phyloP scores from a whole-genome alignment of 2,329 filamentous ascomycete genomes.

The Ophiostoma sp. region DNA sequence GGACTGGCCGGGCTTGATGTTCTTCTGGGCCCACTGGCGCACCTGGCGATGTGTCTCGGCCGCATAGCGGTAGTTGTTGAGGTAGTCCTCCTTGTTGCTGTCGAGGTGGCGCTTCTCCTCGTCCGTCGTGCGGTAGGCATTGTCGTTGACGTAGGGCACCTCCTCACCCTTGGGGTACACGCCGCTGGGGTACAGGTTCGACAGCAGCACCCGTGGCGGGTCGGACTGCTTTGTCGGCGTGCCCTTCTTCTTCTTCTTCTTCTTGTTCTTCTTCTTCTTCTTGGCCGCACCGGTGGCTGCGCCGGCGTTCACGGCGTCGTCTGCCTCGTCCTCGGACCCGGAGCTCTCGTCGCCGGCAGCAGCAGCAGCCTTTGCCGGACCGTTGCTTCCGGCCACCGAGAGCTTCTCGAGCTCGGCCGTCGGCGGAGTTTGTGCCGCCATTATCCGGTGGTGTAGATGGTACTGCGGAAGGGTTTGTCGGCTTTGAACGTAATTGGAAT shows the following conservation, averaged over 20 bases:
- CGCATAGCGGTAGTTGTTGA: conserved; percentile 70
- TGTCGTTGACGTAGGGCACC: conserved; percentile 71
- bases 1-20: conserved; percentile 70
- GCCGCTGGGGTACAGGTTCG: conserved; percentile 66
- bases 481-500: neutral
- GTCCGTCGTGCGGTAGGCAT: conserved; percentile 69
- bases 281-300: conserved; percentile 36
- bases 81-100: conserved; percentile 70
- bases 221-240: conserved; percentile 64
- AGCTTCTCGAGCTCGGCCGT: conserved; percentile 27
- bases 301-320: conserved; percentile 34
- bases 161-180: conserved; percentile 73
- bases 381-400: conserved; percentile 4
- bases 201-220: conserved; percentile 68
- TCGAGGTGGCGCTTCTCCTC: conserved; percentile 82
- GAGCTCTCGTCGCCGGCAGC: conserved; percentile 42
- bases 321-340: conserved; percentile 50
- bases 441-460: conserved; percentile 27
- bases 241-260: conserved; percentile 77
- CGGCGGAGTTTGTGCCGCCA: conserved; percentile 37
- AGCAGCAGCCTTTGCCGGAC: conserved; percentile 30
- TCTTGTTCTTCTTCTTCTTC: conserved; percentile 42
- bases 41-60: conserved; percentile 78
- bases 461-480: neutral
- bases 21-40: conserved; percentile 71